phyloP scores from a whole-genome alignment of 2,329 filamentous ascomycete genomes.

The Penicillium hesseltinei region DNA sequence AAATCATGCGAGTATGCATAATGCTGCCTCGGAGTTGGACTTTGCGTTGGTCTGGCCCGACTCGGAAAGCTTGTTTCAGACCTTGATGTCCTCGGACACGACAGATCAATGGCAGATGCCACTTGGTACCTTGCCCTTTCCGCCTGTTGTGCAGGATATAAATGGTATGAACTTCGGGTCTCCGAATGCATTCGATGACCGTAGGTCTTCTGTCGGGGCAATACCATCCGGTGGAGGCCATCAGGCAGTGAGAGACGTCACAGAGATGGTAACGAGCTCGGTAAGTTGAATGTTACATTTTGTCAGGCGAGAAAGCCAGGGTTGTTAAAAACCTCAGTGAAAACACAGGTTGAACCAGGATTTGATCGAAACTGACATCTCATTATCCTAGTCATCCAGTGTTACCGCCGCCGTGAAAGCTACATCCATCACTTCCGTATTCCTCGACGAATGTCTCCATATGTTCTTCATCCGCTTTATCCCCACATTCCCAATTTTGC shows the following conservation, averaged over 20 bases:
- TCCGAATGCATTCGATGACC: slow-evolving; percentile 40
- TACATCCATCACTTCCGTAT: slow-evolving; percentile 46
- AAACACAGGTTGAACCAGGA: too few relatives aligned
- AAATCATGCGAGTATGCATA: slow-evolving; percentile 20
- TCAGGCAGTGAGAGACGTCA: slow-evolving; percentile 47
- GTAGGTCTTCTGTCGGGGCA: slow-evolving; percentile 35
- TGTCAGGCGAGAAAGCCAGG: too few relatives aligned
- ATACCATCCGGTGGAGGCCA: slow-evolving; percentile 45
- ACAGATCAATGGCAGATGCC: slow-evolving; percentile 46
- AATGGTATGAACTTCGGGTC: slow-evolving; percentile 34
- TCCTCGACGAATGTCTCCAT: slow-evolving; percentile 48
- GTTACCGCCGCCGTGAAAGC: slow-evolving; percentile 47
- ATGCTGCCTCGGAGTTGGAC: slow-evolving; percentile 35
- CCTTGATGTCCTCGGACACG: slow-evolving; percentile 43
- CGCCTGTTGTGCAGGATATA: slow-evolving; percentile 31
- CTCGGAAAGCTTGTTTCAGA: slow-evolving; percentile 46
- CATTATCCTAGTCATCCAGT: slow-evolving; percentile 37
- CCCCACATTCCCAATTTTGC: slow-evolving; percentile 47
- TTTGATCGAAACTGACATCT: not conserved
- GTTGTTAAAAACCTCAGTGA: too few relatives aligned
- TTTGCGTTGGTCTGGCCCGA: slow-evolving; percentile 48
- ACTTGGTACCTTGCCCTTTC: slow-evolving; percentile 42
- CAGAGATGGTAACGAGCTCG: slow-evolving; percentile 45
- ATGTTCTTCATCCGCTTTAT: slow-evolving; percentile 50
- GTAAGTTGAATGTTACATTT: slow-evolving; percentile 27